Evolutionary conservation across 805 yeast species (phyloP).

Genomic region (Saccharomycopsis microspora): DNA sequence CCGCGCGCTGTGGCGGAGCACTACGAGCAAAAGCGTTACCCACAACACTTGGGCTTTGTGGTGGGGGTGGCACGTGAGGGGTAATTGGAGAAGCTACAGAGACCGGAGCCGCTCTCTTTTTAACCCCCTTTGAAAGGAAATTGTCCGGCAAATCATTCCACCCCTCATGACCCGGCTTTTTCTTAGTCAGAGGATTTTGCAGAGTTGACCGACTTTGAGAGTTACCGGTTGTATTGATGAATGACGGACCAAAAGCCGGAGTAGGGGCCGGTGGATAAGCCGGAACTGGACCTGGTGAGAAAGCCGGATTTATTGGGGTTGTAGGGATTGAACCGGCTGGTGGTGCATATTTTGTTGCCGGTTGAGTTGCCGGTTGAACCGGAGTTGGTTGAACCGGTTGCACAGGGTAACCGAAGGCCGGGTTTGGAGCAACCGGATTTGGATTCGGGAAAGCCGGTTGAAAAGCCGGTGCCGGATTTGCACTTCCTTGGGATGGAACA

Average conservation of each 20-base stretch:
- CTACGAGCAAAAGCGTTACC: background rate
- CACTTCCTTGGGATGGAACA: slow-evolving; percentile 20
- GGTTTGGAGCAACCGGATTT: background rate
- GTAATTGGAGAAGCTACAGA: slow-evolving; percentile 18
- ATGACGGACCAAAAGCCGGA: slow-evolving; percentile 20
- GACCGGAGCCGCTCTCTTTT: slow-evolving; percentile 32
- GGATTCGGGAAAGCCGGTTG: slow-evolving; percentile 9
- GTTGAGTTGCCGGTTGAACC: background rate
- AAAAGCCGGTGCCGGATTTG: slow-evolving; percentile 11
- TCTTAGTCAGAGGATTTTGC: slow-evolving; percentile 19
- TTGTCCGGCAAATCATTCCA: slow-evolving; percentile 60
- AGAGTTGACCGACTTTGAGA: slow-evolving; percentile 10
- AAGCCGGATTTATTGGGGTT: background rate
- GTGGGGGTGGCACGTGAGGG: slow-evolving; percentile 19
- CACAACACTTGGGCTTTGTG: slow-evolving; percentile 19
- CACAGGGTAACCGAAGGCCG: too few species aligned
- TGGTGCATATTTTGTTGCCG: background rate
- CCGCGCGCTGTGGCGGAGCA: background rate
- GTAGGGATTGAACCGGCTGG: background rate
- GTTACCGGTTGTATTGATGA: slow-evolving; percentile 12
- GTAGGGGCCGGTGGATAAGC: slow-evolving; percentile 16
- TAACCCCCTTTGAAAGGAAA: slow-evolving; percentile 26
- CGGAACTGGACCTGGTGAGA: background rate
- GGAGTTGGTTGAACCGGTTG: background rate
- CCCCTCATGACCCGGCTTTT: slow-evolving; percentile 44